These are phyloP conservation scores for Diaporthe aspalathi DNA, from an alignment of 2,329 filamentous ascomycete species.

Conservation along the genomic window DNA sequence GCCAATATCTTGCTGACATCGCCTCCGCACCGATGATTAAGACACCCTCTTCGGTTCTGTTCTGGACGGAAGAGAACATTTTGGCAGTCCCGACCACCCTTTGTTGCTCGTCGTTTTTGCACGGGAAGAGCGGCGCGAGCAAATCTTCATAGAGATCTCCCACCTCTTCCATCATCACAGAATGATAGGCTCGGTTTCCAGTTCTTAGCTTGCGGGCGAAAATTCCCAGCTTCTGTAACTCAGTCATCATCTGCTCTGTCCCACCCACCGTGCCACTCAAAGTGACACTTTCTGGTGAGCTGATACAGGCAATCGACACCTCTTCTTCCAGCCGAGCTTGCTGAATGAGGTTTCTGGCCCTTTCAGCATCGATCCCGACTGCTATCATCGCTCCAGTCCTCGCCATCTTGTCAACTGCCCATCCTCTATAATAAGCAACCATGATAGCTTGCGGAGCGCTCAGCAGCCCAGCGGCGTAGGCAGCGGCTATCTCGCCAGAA, in stretches of 20 bases:
- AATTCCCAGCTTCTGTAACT: background rate
- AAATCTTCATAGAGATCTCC: too few species aligned
- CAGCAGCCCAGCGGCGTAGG: slow-evolving; percentile 43
- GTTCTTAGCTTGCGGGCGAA: background rate
- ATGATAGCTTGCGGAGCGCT: background rate
- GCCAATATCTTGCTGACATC: too few species aligned
- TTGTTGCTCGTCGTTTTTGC: too few species aligned
- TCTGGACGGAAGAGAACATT: too few species aligned
- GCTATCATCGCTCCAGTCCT: background rate
- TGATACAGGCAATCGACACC: background rate
- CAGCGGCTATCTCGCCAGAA: slow-evolving; percentile 50
- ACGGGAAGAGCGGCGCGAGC: too few species aligned
- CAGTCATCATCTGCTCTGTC: background rate
- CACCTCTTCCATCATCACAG: background rate
- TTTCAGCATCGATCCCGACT: background rate
- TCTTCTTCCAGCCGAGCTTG: background rate
- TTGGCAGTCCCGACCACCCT: too few species aligned
- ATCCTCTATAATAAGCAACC: background rate
- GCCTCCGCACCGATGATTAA: too few species aligned
- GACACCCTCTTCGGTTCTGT: too few species aligned
- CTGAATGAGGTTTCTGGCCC: background rate
- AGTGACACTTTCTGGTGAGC: background rate
- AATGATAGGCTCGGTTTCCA: background rate
- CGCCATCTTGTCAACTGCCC: background rate
- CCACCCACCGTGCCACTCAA: background rate